phyloP scores from a whole-genome alignment of 208 protist genomes.

The Endotrypanum monterogeii region DNA sequence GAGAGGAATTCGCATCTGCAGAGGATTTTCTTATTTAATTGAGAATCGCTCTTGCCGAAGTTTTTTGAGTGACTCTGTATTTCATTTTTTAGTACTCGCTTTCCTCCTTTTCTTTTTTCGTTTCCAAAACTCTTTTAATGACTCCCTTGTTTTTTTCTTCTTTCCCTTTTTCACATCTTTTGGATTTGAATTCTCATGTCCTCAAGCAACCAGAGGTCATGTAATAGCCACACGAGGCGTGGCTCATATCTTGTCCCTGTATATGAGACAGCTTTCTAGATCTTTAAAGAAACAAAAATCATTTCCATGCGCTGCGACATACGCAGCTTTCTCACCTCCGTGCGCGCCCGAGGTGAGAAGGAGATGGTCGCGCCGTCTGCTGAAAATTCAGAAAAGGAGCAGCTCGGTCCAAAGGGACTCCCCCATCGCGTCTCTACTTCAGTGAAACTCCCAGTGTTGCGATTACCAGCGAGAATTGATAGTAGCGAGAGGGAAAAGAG shows the following conservation, averaged over 20 bases:
- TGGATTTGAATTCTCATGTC: too few species aligned
- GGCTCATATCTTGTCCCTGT: neutral
- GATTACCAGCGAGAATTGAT: neutral
- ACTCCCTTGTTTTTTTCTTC: too few species aligned
- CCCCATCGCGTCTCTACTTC: neutral
- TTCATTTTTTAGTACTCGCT: conserved; percentile 13
- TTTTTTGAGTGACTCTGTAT: conserved; percentile 5
- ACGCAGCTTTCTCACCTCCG: neutral
- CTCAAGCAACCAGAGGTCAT: neutral
- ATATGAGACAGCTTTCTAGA: neutral
- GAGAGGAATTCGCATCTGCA: too few species aligned
- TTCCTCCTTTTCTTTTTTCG: too few species aligned
- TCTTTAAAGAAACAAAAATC: too few species aligned
- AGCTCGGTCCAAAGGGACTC: neutral
- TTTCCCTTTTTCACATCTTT: neutral
- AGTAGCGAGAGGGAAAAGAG: neutral
- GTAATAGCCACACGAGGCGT: neutral
- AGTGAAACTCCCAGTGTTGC: conserved; percentile 2
- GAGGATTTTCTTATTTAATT: too few species aligned
- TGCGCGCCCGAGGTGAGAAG: neutral
- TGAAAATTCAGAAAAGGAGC: neutral
- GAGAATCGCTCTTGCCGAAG: neutral
- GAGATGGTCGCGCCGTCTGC: too few species aligned
- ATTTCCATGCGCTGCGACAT: neutral
- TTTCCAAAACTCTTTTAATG: too few species aligned